A percentile compares a stretch with the other conserved stretches of the same genome.
Conservation (phyloP, 2,329 filamentous ascomycete species). For the Fusarium nurragi region DNA sequence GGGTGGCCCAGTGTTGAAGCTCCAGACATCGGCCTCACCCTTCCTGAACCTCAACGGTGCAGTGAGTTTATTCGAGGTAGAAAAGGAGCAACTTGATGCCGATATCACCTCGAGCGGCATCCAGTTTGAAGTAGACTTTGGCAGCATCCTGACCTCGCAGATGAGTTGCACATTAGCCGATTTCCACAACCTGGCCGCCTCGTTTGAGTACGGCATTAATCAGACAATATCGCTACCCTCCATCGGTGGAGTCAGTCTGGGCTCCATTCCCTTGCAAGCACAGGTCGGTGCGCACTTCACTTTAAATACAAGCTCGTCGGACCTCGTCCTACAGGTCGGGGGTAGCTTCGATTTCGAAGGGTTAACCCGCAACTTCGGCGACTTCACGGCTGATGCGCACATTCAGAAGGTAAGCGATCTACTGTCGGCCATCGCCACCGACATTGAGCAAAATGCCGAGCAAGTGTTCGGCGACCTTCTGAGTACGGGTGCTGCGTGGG, state of each 20-base stretch:
- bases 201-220: neutral
- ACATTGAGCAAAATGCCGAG: neutral
- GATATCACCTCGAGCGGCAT: neutral
- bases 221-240: neutral
- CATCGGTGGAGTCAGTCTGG: neutral
- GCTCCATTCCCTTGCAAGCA: neutral
- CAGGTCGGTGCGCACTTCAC: neutral
- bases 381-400: neutral
- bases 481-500: neutral
- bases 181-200: neutral
- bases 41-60: neutral
- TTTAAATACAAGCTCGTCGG: neutral
- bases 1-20: neutral
- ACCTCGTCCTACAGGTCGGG: neutral
- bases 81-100: neutral
- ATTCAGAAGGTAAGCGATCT: neutral
- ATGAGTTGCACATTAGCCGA: neutral
- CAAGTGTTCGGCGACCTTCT: neutral
- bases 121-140: neutral
- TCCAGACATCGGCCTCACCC: neutral
- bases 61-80: neutral
- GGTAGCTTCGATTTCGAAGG: conserved; percentile 4
- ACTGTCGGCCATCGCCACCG: neutral
- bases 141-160: neutral
- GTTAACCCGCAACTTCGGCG: neutral